Evolutionary conservation across 2,329 filamentous ascomycete species (phyloP).

Genomic region (Microdochium trichocladiopsis): DNA sequence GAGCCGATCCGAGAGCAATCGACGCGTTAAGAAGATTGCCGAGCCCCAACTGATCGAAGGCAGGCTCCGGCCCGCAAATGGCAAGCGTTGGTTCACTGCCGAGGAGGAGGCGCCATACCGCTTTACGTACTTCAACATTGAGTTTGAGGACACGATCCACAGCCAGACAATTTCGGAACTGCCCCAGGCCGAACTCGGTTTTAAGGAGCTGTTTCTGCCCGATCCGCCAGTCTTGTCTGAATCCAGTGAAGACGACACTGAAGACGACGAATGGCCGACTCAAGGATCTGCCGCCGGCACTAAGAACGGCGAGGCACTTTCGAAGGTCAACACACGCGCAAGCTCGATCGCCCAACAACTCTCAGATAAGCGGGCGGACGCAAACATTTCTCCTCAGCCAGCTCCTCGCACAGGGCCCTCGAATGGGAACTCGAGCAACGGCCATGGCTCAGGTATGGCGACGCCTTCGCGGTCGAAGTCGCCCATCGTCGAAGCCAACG

Average conservation of each 20-base stretch:
- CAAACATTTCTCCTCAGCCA: conserved; percentile 23
- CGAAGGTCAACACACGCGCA: conserved; percentile 32
- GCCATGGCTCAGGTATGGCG: not conserved
- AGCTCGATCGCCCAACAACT: conserved; percentile 25
- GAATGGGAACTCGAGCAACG: not conserved
- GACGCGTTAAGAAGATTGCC: conserved; percentile 83
- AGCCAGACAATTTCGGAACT: conserved; percentile 92
- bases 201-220: conserved; percentile 83
- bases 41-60: conserved; percentile 92
- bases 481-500: conserved; percentile 1
- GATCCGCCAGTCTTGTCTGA: conserved; percentile 72
- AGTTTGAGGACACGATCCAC: conserved; percentile 92
- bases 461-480: conserved; percentile 7
- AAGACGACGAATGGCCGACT: conserved; percentile 41
- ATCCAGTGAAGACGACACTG: conserved; percentile 59
- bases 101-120: conserved; percentile 89
- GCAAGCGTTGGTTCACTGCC: conserved; percentile 71
- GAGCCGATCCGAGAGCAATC: conserved; percentile 64
- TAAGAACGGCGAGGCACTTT: conserved; percentile 27
- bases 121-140: conserved; percentile 98
- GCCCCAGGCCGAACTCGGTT: conserved; percentile 70
- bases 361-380: conserved; percentile 15
- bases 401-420: conserved; percentile 3
- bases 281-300: conserved; percentile 14
- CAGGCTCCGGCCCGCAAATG: conserved; percentile 69